Percentiles rank a stretch among this genome's conserved stretches.
phyloP scores from a whole-genome alignment of 371 early-diverging fungal genomes.

The Mortierella sp. region DNA sequence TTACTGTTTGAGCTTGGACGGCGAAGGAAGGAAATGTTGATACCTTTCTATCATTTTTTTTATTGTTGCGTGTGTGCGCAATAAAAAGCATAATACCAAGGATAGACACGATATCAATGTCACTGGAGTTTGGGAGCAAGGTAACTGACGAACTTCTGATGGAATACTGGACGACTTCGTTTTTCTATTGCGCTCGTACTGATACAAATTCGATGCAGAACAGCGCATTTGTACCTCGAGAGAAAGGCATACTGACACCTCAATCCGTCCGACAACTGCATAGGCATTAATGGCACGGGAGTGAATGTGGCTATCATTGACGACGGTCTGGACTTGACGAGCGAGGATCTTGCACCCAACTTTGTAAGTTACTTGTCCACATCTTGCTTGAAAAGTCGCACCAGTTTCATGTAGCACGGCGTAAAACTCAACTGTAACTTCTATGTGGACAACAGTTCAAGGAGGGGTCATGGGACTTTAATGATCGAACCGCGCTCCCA shows the following conservation, averaged over 20 bases:
- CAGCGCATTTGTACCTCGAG: no score
- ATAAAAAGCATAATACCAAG: conserved; percentile 73
- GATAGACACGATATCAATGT: conserved; percentile 92
- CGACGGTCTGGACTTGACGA: conserved; percentile 92
- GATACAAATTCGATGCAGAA: no score
- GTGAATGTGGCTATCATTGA: conserved; percentile 92
- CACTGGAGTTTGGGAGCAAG: conserved; percentile 91
- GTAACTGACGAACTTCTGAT: conserved; percentile 31
- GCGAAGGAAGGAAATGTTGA: not conserved
- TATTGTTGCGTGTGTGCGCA: not conserved
- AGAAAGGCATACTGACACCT: not conserved
- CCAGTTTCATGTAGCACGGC: not conserved
- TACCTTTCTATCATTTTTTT: not conserved
- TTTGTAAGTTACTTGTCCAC: conserved; percentile 74
- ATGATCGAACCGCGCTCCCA: conserved; percentile 83
- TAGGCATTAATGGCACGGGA: conserved; percentile 88
- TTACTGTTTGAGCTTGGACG: not conserved
- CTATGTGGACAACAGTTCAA: conserved; percentile 64
- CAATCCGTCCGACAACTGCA: not conserved
- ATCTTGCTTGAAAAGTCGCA: not conserved
- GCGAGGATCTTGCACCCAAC: conserved; percentile 85
- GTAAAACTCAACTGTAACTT: not conserved
- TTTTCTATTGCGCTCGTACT: no score
- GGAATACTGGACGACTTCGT: no score
- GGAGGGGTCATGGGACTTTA: conserved; percentile 95